Percentiles rank a stretch among this genome's conserved stretches.
Conservation (phyloP, 495 filamentous ascomycete species). For the Choiromyces venosus region DNA sequence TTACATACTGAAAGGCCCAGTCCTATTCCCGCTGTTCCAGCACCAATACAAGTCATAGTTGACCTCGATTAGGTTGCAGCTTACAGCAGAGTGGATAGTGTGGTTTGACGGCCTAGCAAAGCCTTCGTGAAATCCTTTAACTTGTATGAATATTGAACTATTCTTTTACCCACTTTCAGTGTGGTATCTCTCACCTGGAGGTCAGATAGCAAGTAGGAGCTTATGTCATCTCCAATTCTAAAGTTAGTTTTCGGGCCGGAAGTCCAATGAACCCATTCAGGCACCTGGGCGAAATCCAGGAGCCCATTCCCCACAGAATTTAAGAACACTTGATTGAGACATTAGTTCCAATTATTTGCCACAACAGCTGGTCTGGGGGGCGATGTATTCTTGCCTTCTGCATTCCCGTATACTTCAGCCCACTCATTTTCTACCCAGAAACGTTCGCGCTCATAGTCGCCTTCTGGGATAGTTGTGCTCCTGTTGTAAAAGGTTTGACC, state of each 20-base stretch:
- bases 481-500: background rate
- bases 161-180: background rate
- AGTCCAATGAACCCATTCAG: background rate
- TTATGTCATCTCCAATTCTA: background rate
- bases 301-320: background rate
- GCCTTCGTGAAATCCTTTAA: background rate
- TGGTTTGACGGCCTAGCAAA: background rate
- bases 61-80: background rate
- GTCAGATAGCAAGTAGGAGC: background rate
- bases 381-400: background rate
- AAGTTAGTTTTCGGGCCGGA: background rate
- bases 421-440: too few relatives aligned
- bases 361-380: background rate
- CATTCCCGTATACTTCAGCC: too few relatives aligned
- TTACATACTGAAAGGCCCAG: background rate
- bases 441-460: too few relatives aligned
- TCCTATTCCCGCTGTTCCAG: background rate
- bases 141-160: background rate
- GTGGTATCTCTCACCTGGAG: background rate
- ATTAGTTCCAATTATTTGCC: background rate
- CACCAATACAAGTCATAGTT: background rate
- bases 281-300: background rate
- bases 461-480: too few relatives aligned
- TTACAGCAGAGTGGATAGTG: background rate
- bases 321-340: background rate